A percentile compares a stretch with the other conserved stretches of the same genome.
Conservation (phyloP, 257 asterid species). For the Cynanchum wilfordii region DNA sequence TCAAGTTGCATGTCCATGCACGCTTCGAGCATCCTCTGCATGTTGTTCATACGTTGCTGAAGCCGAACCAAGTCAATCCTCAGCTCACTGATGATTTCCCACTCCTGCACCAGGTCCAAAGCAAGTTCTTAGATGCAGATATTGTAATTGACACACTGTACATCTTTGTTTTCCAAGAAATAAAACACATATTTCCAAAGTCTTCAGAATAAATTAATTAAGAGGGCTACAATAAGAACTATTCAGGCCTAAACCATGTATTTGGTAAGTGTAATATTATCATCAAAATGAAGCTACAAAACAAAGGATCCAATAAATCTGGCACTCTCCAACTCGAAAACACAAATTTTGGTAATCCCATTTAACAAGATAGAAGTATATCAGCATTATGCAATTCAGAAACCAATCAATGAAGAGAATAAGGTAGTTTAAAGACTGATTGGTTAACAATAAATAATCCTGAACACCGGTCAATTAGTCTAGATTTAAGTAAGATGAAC, state of each 20-base stretch:
- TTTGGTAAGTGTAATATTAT: too few species aligned
- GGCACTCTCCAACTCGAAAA: neutral
- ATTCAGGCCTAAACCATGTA: conserved; percentile 1
- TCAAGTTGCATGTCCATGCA: conserved; percentile 90
- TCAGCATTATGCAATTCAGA: neutral
- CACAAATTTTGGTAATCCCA: neutral
- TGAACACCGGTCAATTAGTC: neutral
- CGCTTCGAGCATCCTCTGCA: conserved; percentile 83
- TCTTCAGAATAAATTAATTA: neutral
- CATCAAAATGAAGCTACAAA: neutral
- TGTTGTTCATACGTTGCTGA: conserved; percentile 62
- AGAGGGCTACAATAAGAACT: neutral
- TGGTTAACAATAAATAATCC: neutral
- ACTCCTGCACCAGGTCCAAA: conserved; percentile 39
- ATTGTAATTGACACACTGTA: neutral
- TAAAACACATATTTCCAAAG: neutral
- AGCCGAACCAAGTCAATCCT: conserved; percentile 75
- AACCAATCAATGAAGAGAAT: neutral
- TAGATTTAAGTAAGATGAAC: neutral
- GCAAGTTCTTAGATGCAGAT: neutral
- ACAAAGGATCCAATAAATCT: neutral
- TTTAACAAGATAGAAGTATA: neutral
- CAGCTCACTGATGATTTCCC: conserved; percentile 64
- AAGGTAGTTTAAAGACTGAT: too few species aligned
- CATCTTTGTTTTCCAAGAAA: neutral